phyloP scores from a whole-genome alignment of 495 filamentous ascomycete genomes.

The Neurospora hispaniola region DNA sequence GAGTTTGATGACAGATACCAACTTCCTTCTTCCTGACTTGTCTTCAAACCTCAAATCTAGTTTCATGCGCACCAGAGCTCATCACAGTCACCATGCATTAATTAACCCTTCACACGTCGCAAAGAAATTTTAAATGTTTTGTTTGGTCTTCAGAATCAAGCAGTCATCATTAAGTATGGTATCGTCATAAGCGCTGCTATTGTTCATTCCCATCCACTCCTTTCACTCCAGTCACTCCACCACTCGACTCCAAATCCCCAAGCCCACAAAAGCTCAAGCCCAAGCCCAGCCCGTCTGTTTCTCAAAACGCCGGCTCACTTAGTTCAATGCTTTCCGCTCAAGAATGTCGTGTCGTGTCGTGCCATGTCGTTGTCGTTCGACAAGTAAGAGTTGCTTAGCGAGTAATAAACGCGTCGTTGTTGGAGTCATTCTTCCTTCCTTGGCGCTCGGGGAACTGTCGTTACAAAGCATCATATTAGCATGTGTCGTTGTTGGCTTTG shows the following conservation, averaged over 20 bases:
- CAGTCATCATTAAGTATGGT: background rate
- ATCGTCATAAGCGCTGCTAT: background rate
- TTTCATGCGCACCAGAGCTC: no score
- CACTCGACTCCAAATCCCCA: background rate
- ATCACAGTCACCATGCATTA: background rate
- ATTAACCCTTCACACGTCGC: background rate
- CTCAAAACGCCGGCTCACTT: background rate
- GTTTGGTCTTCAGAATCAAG: background rate
- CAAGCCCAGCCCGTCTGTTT: background rate
- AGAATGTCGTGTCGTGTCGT: background rate
- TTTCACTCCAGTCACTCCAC: background rate
- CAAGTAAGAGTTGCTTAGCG: background rate
- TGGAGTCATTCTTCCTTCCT: slow-evolving; percentile 32
- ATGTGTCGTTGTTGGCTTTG: no score
- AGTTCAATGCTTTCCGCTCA: background rate
- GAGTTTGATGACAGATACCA: no score
- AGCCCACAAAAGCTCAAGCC: background rate
- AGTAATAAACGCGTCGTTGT: slow-evolving; percentile 11
- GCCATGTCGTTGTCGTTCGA: background rate
- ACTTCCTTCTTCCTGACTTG: no score
- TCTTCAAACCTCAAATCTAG: background rate
- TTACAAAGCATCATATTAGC: no score
- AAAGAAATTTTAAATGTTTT: background rate
- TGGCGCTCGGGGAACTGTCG: slow-evolving; percentile 32
- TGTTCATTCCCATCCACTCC: background rate